phyloP scores from a whole-genome alignment of 2,329 filamentous ascomycete species.

The Orbilia oligospora region DNA sequence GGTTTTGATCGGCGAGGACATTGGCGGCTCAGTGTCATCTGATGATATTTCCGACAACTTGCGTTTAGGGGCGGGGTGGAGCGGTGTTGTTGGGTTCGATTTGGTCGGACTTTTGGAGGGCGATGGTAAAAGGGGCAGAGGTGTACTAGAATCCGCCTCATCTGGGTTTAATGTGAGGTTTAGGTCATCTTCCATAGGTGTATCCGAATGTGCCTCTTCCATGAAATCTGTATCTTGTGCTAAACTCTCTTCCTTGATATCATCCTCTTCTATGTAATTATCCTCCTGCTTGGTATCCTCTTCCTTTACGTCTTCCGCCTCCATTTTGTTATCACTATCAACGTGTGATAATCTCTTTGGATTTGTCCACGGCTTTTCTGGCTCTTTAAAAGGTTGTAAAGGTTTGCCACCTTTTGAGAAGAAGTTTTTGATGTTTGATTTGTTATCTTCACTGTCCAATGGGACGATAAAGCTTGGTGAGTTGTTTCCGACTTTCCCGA shows the following conservation, averaged over 20 bases:
- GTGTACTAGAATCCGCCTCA: conserved; percentile 14
- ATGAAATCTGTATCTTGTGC: conserved; percentile 48
- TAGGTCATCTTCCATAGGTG: conserved; percentile 35
- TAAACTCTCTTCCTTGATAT: conserved; percentile 37
- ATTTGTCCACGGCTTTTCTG: conserved; percentile 58
- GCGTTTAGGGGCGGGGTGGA: conserved; percentile 53
- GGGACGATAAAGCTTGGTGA: conserved; percentile 87
- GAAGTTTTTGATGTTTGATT: conserved; percentile 93
- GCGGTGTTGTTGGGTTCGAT: conserved; percentile 63
- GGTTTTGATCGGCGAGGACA: conserved; percentile 63
- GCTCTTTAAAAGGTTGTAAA: conserved; percentile 55
- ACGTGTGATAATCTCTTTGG: conserved; percentile 52
- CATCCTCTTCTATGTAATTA: conserved; percentile 29
- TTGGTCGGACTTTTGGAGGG: conserved; percentile 64
- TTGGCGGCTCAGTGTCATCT: conserved; percentile 61
- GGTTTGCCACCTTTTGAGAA: conserved; percentile 73
- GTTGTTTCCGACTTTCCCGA: conserved; percentile 94
- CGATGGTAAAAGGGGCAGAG: conserved; percentile 36
- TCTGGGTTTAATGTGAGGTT: conserved; percentile 25
- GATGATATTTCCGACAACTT: conserved; percentile 50
- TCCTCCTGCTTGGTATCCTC: conserved; percentile 52
- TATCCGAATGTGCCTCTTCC: conserved; percentile 63
- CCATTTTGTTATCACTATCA: conserved; percentile 23
- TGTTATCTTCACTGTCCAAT: conserved; percentile 86
- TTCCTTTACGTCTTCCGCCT: conserved; percentile 41